Percentiles rank a stretch among this genome's conserved stretches.
These are phyloP conservation scores for Cytospora piceae DNA, from an alignment of 2,329 filamentous ascomycete species.

Conservation along the genomic window DNA sequence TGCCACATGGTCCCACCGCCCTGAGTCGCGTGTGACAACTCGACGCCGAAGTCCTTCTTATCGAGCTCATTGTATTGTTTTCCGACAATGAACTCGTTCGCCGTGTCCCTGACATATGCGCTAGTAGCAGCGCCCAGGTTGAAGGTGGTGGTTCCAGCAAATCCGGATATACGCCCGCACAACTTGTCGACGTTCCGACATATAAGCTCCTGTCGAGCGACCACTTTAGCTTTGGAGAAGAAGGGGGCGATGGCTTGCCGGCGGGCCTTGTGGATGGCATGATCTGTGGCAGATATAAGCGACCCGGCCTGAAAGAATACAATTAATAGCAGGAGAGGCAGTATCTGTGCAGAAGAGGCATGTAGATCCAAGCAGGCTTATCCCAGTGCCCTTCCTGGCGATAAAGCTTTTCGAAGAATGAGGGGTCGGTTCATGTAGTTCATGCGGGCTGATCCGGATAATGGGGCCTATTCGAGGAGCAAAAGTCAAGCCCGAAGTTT, in stretches of 20 bases:
- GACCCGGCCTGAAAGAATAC: neutral
- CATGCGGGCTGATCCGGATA: slow-evolving; percentile 17
- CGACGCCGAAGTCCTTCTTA: slow-evolving; percentile 23
- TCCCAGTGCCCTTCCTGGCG: slow-evolving; percentile 25
- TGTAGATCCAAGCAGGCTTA: slow-evolving; percentile 28
- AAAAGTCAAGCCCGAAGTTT: neutral
- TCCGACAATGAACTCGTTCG: slow-evolving; percentile 30
- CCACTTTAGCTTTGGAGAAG: slow-evolving; percentile 20
- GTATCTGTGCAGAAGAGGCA: slow-evolving; percentile 22
- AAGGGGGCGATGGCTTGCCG: slow-evolving; percentile 13
- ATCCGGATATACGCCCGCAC: slow-evolving; percentile 15
- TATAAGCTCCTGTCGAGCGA: slow-evolving; percentile 10
- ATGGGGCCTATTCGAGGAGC: slow-evolving; percentile 2
- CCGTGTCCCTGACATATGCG: slow-evolving; percentile 30
- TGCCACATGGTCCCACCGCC: slow-evolving; percentile 31
- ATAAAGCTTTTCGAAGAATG: neutral
- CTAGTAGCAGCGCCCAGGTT: slow-evolving; percentile 31
- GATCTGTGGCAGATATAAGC: neutral
- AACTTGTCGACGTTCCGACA: slow-evolving; percentile 23
- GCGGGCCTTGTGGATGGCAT: slow-evolving; percentile 20
- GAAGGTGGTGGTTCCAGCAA: neutral
- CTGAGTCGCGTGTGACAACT: slow-evolving; percentile 22
- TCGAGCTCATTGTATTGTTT: slow-evolving; percentile 29
- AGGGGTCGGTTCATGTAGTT: slow-evolving; percentile 14
- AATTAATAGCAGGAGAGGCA: neutral